These are phyloP conservation scores for Pythium angustatum DNA, from an alignment of 352 stramenopile genomes.

Conservation along the genomic window DNA sequence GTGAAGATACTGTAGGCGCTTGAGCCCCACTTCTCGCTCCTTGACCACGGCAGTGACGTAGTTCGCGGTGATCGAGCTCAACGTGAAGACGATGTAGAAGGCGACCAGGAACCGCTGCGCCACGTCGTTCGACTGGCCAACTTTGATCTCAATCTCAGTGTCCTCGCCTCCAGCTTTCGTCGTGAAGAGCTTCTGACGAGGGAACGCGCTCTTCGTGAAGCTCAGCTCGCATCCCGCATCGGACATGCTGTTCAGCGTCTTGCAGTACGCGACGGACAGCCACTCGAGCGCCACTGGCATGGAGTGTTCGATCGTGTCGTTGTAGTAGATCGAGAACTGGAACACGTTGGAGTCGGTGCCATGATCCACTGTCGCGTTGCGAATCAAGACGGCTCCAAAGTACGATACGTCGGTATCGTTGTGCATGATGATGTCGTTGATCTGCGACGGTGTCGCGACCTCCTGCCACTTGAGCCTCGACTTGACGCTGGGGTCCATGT, in stretches of 20 bases:
- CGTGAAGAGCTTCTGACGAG: slow-evolving; percentile 13
- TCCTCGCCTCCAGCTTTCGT: slow-evolving; percentile 1
- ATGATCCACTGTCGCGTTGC: slow-evolving; percentile 33
- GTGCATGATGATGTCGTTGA: slow-evolving; percentile 45
- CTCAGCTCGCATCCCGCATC: slow-evolving; percentile 38
- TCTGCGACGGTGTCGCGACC: slow-evolving; percentile 25
- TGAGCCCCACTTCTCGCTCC: slow-evolving; percentile 69
- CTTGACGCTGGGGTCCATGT: slow-evolving; percentile 8
- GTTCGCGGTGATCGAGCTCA: slow-evolving; percentile 66
- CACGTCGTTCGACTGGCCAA: slow-evolving; percentile 28
- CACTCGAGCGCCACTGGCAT: slow-evolving; percentile 63
- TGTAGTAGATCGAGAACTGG: slow-evolving; percentile 66
- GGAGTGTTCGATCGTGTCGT: slow-evolving; percentile 56
- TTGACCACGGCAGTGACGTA: slow-evolving; percentile 67
- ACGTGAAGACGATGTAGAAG: slow-evolving; percentile 76
- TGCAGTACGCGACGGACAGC: slow-evolving; percentile 65
- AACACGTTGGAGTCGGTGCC: slow-evolving; percentile 1
- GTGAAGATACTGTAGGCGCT: slow-evolving; percentile 75
- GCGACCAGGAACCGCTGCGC: slow-evolving; percentile 90
- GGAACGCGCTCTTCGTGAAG: slow-evolving; percentile 56
- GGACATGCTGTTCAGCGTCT: slow-evolving; percentile 5
- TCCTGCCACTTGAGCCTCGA: slow-evolving; percentile 20
- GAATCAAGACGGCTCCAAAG: slow-evolving; percentile 62
- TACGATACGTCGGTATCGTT: slow-evolving; percentile 44
- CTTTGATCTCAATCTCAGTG: background rate